Conservation (phyloP, 2,329 filamentous ascomycete genomes). For the Fusarium sp. region DNA sequence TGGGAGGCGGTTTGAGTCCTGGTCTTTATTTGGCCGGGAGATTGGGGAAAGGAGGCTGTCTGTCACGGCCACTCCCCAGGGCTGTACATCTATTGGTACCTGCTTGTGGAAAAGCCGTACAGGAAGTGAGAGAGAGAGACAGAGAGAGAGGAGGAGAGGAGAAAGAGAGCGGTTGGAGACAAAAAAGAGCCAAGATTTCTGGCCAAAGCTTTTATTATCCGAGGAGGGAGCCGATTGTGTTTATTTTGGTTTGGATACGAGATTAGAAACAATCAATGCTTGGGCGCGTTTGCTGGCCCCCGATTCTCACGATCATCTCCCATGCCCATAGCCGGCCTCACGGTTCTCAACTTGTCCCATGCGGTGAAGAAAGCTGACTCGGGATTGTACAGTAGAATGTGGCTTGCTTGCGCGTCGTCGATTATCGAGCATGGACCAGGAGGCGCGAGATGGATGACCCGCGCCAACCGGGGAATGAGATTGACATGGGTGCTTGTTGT, state of each 20-base stretch:
- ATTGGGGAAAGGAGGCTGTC: not conserved
- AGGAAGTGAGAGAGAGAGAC: conserved; percentile 3
- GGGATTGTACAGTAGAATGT: conserved; percentile 2
- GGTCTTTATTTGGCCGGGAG: not conserved
- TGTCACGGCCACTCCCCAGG: conserved; percentile 2
- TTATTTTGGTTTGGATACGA: conserved; percentile 15
- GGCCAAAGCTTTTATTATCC: conserved; percentile 14
- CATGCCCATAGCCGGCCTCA: conserved; percentile 6
- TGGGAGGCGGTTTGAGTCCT: conserved; percentile 7
- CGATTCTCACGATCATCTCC: conserved; percentile 5
- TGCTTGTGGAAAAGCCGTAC: conserved; percentile 9
- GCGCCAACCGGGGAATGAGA: not conserved
- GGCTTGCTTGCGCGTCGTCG: conserved; percentile 19
- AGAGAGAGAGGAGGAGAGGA: conserved; percentile 2
- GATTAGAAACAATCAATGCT: conserved; percentile 6
- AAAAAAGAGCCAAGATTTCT: conserved; percentile 13
- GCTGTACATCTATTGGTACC: conserved; percentile 17
- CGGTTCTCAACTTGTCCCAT: conserved; percentile 24
- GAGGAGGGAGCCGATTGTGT: not conserved
- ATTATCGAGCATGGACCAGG: conserved; percentile 12
- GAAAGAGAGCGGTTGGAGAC: conserved; percentile 15
- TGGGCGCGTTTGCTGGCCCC: conserved; percentile 1
- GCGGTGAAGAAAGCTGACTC: conserved; percentile 22
- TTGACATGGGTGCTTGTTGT: not conserved
- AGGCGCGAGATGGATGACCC: not conserved